These are phyloP conservation scores for Arabis hirsuta DNA, from an alignment of 345 rosid genomes.

Conservation along the genomic window DNA sequence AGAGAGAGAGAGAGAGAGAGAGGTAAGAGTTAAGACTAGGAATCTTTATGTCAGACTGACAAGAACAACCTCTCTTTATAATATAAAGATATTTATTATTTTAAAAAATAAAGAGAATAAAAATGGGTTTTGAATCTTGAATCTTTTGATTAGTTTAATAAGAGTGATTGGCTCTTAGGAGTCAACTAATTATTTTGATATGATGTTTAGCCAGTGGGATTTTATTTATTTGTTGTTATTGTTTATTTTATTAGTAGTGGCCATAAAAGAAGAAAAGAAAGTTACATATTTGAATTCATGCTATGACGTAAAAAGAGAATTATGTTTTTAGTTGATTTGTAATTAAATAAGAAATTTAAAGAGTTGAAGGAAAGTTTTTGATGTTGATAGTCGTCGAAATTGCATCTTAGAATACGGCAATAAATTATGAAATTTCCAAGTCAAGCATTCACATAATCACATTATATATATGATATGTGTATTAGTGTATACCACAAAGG, in stretches of 20 bases:
- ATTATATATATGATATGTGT: background rate
- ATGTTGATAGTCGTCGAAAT: slow-evolving; percentile 29
- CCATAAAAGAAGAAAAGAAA: background rate
- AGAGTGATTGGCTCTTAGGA: slow-evolving; percentile 22
- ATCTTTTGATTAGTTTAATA: slow-evolving; percentile 10
- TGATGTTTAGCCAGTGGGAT: background rate
- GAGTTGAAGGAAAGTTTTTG: slow-evolving; percentile 27
- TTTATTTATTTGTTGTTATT: background rate
- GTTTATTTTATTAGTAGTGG: background rate
- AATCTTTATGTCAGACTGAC: slow-evolving; percentile 37
- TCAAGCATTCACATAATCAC: slow-evolving; percentile 1
- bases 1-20: slow-evolving; percentile 6
- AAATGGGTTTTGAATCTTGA: background rate
- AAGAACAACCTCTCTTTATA: slow-evolving; percentile 12
- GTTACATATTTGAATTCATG: background rate
- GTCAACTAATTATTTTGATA: slow-evolving; percentile 19
- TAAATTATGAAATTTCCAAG: slow-evolving; percentile 10
- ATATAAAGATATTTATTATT: background rate
- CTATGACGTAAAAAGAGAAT: slow-evolving; percentile 19
- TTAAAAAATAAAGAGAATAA: background rate
- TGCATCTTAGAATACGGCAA: slow-evolving; percentile 9
- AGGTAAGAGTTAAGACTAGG: background rate
- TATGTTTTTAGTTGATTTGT: background rate
- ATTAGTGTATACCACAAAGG: too few species aligned
- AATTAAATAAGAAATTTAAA: background rate